phyloP scores from a whole-genome alignment of 257 asterid genomes.

The Rubia yunnanensis region DNA sequence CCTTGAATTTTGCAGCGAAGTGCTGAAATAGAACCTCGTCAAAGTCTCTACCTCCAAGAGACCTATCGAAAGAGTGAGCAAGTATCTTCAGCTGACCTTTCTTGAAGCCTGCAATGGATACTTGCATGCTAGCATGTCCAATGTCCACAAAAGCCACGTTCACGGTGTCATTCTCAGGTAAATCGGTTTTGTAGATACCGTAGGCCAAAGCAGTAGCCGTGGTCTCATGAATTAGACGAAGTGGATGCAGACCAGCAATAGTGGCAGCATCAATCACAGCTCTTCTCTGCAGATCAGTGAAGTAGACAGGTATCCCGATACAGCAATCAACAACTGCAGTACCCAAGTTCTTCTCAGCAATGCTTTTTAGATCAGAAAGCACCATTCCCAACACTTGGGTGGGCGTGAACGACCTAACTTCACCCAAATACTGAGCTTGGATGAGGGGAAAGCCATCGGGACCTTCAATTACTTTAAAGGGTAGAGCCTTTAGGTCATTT shows the following conservation, averaged over 20 bases:
- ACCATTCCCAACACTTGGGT: constrained; percentile 91
- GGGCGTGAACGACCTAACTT: constrained; percentile 66
- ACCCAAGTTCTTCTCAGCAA: constrained; percentile 79
- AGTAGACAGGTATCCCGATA: constrained; percentile 84
- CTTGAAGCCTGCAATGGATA: constrained; percentile 86
- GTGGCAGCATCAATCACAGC: constrained; percentile 93
- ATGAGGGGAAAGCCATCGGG: constrained; percentile 87
- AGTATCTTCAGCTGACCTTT: constrained; percentile 88
- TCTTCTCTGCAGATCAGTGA: constrained; percentile 93
- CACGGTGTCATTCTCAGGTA: constrained; percentile 75
- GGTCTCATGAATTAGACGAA: constrained; percentile 89
- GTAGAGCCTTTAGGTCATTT: constrained; percentile 62
- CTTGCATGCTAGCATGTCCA: constrained; percentile 92
- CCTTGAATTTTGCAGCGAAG: constrained; percentile 89
- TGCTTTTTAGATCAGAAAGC: constrained; percentile 64
- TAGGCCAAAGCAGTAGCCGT: constrained; percentile 97
- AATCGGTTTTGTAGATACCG: constrained; percentile 89
- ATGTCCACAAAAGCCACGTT: constrained; percentile 80
- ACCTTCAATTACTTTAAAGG: constrained; percentile 70
- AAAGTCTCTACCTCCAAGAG: constrained; percentile 91
- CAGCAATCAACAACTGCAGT: constrained; percentile 93
- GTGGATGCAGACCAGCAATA: constrained; percentile 89
- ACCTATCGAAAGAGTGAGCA: constrained; percentile 83
- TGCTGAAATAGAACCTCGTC: constrained; percentile 84
- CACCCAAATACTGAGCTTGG: constrained; percentile 77